Percentiles rank a stretch among this genome's conserved stretches.
Conservation (phyloP, 179 eudicot genomes). For the Carnegiea gigantea region DNA sequence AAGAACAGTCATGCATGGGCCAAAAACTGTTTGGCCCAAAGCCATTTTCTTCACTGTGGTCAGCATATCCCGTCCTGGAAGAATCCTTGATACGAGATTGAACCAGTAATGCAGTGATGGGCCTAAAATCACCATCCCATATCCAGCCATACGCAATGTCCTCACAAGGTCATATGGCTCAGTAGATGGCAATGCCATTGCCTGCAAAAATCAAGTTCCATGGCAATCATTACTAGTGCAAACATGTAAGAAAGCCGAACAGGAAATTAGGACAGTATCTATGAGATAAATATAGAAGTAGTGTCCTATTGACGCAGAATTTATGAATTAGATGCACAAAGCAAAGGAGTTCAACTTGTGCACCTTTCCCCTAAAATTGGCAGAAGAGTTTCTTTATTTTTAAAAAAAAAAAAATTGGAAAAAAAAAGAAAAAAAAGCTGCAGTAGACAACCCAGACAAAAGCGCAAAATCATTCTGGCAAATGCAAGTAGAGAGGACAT, state of each 20-base stretch:
- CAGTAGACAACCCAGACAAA: neutral
- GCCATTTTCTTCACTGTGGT: slow-evolving; percentile 74
- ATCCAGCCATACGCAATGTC: slow-evolving; percentile 82
- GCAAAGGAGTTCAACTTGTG: neutral
- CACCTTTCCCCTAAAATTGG: too few relatives aligned
- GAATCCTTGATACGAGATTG: slow-evolving; percentile 59
- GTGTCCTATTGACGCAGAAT: neutral
- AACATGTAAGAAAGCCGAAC: neutral
- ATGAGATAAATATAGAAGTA: neutral
- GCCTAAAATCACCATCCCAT: slow-evolving; percentile 74
- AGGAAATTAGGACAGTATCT: neutral
- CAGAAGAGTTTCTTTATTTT: too few relatives aligned
- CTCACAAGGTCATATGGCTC: slow-evolving; percentile 63
- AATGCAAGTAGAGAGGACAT: neutral
- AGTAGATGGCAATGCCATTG: slow-evolving; percentile 45
- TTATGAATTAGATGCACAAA: too few relatives aligned
- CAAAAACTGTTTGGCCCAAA: slow-evolving; percentile 72
- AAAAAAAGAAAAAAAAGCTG: neutral
- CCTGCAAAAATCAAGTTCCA: slow-evolving; percentile 38
- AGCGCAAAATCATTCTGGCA: neutral
- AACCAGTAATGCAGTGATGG: slow-evolving; percentile 91
- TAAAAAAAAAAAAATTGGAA: too few relatives aligned
- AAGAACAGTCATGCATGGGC: slow-evolving; percentile 68
- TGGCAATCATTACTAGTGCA: neutral
- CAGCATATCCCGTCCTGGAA: slow-evolving; percentile 64